Base-by-base conservation (phyloP, 2,329 filamentous ascomycete genomes). In the Elsinoe necatrix region DNA sequence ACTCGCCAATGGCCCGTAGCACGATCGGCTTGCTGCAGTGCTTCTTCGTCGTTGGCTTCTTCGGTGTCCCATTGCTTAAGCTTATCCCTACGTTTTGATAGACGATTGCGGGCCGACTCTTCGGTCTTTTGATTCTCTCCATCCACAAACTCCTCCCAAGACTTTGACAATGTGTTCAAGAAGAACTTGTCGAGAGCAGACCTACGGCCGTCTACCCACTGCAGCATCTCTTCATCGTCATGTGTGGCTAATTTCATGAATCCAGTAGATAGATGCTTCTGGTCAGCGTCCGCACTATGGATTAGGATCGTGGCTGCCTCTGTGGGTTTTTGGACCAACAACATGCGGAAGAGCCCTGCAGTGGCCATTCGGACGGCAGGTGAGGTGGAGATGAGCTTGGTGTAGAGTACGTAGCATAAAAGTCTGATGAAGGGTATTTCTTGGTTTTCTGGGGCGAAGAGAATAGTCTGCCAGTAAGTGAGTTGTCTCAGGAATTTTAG, bases 391-490 rank as follows among this genome's bases (percentile, higher is more conserved):
- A 93, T 83, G 34, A 97, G 77, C 68, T 95, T 95, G 6, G 85
- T 84, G 68, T 97, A 98, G 2, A 98, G 81, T 59, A 96, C 83
- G 65, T 95, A 97, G 77, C 90, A 96, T 41, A 97, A 81, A 31
- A 96, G 78, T 61, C 86, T 86, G 65, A 96, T 80, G 65, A 88
- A 87, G 8, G 89, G 84, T n/a, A 87, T 82, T 43, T 95, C 89
- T 5, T 81, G 77, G 2, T 87, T 86, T 14, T 93, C 82, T 3
- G 85, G 83, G 1, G 84, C 85, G 14, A 98, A 75, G 14, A 98
- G 83, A 16, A 95, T 87, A 18, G 89, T 90, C 68, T 97, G 93
- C 93, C 93, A 98, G 69, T 96, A 97, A 0, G 89, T 83, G 64
- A 98, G 82, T 67, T 90, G 92, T 59, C 88, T 80, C 70, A 98